Conservation (phyloP, 2,329 filamentous ascomycete genomes). For the Diplocarpon mali region DNA sequence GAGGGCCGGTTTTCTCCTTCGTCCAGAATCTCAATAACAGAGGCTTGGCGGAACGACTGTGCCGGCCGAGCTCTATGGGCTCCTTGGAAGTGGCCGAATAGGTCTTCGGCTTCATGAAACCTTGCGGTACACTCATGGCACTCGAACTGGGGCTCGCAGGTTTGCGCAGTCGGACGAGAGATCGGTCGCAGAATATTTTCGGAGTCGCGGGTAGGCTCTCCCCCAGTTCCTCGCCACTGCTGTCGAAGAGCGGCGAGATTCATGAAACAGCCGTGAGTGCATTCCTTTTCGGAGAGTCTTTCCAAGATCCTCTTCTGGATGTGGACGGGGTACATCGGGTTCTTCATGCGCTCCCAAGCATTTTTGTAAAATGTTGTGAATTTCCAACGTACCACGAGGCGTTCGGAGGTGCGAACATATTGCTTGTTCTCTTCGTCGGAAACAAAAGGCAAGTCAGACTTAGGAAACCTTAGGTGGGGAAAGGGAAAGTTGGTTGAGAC, state of each 20-base stretch:
- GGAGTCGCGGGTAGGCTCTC: neutral
- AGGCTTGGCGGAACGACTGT: neutral
- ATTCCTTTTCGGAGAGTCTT: constrained; percentile 6
- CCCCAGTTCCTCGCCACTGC: constrained; percentile 6
- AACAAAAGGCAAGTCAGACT: neutral
- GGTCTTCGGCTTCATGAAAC: neutral
- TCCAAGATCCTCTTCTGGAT: neutral
- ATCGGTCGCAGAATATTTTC: neutral
- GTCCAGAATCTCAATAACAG: neutral
- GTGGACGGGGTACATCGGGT: neutral
- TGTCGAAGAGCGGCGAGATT: neutral
- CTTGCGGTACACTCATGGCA: neutral
- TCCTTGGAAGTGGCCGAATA: neutral
- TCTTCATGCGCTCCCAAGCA: constrained; percentile 1
- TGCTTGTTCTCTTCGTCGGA: neutral
- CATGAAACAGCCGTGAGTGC: constrained; percentile 1
- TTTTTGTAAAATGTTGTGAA: constrained; percentile 3
- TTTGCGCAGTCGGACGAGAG: neutral
- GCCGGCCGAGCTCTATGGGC: neutral
- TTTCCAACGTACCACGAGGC: constrained; percentile 2
- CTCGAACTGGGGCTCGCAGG: neutral
- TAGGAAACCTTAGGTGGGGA: constrained; percentile 23
- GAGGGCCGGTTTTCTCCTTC: neutral
- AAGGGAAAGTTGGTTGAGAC: constrained; percentile 43
- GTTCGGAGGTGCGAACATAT: neutral